Conservation (phyloP, 2,329 filamentous ascomycete genomes). For the Dichotomopilus funicola region DNA sequence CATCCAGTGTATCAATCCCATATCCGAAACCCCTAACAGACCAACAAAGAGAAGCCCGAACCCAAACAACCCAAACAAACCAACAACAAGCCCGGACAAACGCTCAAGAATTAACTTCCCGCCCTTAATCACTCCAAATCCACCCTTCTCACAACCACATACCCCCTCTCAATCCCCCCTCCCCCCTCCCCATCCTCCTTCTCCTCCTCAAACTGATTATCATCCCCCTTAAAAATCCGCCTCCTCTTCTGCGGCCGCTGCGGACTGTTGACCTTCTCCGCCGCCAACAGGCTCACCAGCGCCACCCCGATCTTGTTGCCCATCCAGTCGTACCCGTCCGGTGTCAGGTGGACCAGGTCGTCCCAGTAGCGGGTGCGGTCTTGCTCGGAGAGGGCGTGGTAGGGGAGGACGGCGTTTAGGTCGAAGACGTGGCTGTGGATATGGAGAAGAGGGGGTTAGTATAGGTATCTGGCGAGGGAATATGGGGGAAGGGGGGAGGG, state of each 20-base stretch:
- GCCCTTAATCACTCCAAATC: too few relatives aligned
- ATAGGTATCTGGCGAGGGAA: background rate
- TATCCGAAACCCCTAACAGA: background rate
- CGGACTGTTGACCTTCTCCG: conserved; percentile 12
- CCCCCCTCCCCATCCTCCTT: conserved; percentile 34
- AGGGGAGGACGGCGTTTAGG: conserved; percentile 48
- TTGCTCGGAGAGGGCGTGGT: conserved; percentile 39
- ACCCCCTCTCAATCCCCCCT: conserved; percentile 42
- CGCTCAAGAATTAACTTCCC: too few relatives aligned
- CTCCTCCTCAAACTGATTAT: conserved; percentile 45
- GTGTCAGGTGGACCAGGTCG: conserved; percentile 54
- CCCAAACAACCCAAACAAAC: too few relatives aligned
- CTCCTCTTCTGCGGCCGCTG: conserved; percentile 21
- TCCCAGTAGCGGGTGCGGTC: conserved; percentile 50
- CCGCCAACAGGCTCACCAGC: conserved; percentile 40
- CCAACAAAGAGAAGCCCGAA: background rate
- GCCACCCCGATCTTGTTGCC: conserved; percentile 49
- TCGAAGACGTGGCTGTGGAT: conserved; percentile 49
- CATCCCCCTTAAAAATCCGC: conserved; percentile 32
- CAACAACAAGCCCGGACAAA: too few relatives aligned
- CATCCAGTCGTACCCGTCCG: conserved; percentile 56
- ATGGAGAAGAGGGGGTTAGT: background rate
- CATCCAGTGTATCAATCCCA: background rate
- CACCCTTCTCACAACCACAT: conserved; percentile 46
- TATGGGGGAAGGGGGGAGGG: background rate